Evolutionary conservation across 768 basidiomycete species (phyloP), one percentile per base, ranked within the genome.

Genomic region (Vararia minispora): DNA sequence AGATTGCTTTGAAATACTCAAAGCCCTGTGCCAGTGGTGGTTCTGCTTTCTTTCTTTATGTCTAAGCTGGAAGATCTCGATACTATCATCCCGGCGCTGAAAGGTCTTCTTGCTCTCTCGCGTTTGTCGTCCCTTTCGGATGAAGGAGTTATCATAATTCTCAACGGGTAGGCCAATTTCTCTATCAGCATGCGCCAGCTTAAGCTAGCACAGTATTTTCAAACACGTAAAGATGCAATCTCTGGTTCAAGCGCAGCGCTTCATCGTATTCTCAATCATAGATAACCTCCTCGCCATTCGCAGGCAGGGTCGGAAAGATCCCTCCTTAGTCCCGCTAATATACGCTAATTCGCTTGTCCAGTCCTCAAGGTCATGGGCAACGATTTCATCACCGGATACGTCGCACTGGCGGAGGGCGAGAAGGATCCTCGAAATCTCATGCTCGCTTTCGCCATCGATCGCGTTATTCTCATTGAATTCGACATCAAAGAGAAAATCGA

Each of bases 361-460:
- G 88, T 73, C 24, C 58, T 98, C 16, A 83, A 82, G 55, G 61
- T 54, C 5, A 71, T 87, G 69, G 81, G 80, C 1, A 65, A 73
- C 18, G 68, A 64, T 6, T 97, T 98, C 56, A 44, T 97, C 17
- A 60, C 64, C 6, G 74, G 76, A 17, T 99, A 98, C 55, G 70
- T 82, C 22, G 53, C 56, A 34, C 60, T 98, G n/a, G 90, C 78
- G 4, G 86, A 95, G 40, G 92, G 91, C 12, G 95, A 99, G 61
- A 98, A 98, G 52, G 95, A 99, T 55, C 95, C 95, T 22, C 70
- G 95, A 13, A 99, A 98, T 59, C 66, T 99, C 6, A 66, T 95
- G 47, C 52, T 94, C 9, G 85, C 86, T 20, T 99, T 98, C 55
- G 77, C 83, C 4, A 85, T 98, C 41, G 80, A 76, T 39, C 71